Percentiles rank a stretch among this genome's conserved stretches.
phyloP scores from a whole-genome alignment of 2,329 filamentous ascomycete genomes.

The Penicillium sp. region DNA sequence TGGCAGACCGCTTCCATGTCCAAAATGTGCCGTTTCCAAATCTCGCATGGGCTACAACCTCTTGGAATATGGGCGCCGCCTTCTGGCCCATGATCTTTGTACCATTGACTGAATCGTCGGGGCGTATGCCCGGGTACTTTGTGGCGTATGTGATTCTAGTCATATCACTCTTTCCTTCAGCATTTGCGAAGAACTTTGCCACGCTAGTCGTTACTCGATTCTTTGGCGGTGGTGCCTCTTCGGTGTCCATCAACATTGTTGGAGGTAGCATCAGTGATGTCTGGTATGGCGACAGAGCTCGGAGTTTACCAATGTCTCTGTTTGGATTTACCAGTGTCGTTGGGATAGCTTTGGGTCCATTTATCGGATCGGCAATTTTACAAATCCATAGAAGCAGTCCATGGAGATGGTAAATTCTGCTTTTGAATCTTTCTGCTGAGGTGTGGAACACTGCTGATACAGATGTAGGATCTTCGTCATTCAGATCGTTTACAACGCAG shows the following conservation, averaged over 20 bases:
- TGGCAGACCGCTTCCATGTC: conserved; percentile 32
- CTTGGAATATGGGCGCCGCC: conserved; percentile 41
- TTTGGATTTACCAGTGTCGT: conserved; percentile 46
- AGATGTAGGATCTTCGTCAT: conserved; percentile 44
- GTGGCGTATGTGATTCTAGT: conserved; percentile 43
- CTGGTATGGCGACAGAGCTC: conserved; percentile 38
- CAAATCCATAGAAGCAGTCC: conserved; percentile 32
- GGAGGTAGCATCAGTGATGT: conserved; percentile 37
- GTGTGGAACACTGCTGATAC: neutral
- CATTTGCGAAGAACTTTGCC: conserved; percentile 46
- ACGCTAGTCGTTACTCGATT: conserved; percentile 46
- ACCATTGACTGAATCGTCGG: conserved; percentile 42
- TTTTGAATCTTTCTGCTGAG: no score
- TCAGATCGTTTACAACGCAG: conserved; percentile 46
- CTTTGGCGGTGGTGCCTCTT: conserved; percentile 46
- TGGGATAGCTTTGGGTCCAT: conserved; percentile 46
- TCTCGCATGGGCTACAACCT: conserved; percentile 34
- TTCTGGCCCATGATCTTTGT: conserved; percentile 40
- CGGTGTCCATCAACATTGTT: conserved; percentile 44
- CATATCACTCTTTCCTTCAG: conserved; percentile 43
- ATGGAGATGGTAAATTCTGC: conserved; percentile 42
- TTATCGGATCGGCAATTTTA: conserved; percentile 43
- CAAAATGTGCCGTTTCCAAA: conserved; percentile 37
- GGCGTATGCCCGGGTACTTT: conserved; percentile 46
- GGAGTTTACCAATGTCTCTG: conserved; percentile 45